Evolutionary conservation across 2,329 filamentous ascomycete species (phyloP), one percentile per base, ranked within the genome.

Genomic region (Xylariaceae sp.): DNA sequence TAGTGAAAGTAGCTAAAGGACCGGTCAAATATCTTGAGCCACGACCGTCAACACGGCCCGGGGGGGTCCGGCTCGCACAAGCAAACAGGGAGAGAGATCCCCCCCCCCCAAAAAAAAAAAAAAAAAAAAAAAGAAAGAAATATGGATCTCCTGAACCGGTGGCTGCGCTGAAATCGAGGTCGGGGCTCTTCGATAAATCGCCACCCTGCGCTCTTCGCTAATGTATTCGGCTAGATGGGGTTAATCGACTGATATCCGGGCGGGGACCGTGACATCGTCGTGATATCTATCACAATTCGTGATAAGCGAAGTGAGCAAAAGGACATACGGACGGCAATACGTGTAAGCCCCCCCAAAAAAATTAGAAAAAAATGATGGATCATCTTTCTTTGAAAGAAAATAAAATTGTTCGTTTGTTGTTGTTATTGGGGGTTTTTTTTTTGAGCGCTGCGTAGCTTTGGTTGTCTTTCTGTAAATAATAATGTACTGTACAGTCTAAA

Each of bases 401-500:
- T 19, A 19, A 19, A 19, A 19, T 19, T 1, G 19, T 19, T 19
- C 19, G 19, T 19, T 19, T 19, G 19, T 19, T 19, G 19, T 19
- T 19, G 19, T 19, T 19, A 19, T 19, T 19, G 19, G 19, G n/a
- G n/a, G n/a, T 19, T 19, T 19, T 67, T 62, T 57, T 65, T 55
- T 56, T 58, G 6, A 39, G 62, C 55, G 66, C 65, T 68, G 64
- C 66, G 65, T 64, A 67, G 65, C 65, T 66, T 63, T 64, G 62
- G 60, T 68, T 19, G 61, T 62, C 62, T 67, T 50, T 62, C 48
- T 55, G 47, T 37, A 37, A 19, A 19, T 19, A 19, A 19, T 19
- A 19, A 54, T 63, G 61, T 68, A 69, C 59, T 68, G 64, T 69
- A 70, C 67, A 69, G 65, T 70, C 67, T 70, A 70, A 68, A 65